A percentile compares a stretch with the other conserved stretches of the same genome.
Evolutionary conservation across 2,329 filamentous ascomycete genomes (phyloP).

Genomic region (Exophiala lecanii-corni): DNA sequence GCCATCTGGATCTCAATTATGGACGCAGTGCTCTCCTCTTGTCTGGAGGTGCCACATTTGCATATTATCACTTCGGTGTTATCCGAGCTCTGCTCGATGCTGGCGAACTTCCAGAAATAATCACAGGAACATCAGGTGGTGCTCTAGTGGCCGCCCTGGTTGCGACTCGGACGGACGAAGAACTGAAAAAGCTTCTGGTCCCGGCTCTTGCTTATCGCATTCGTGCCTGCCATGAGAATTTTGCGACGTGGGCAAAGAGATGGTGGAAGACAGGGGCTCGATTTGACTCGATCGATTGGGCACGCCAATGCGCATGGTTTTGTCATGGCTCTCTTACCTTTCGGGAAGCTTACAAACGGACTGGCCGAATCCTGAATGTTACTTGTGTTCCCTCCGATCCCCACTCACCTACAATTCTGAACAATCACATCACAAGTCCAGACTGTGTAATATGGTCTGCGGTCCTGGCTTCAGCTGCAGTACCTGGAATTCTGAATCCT

Average conservation of each 20-base stretch:
- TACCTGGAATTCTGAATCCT: conserved; percentile 92
- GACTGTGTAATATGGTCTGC: conserved; percentile 99
- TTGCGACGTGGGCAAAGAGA: conserved; percentile 69
- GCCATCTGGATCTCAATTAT: conserved; percentile 83
- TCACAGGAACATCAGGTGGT: conserved; percentile 92
- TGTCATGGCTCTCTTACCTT: conserved; percentile 89
- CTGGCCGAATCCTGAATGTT: conserved; percentile 90
- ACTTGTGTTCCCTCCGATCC: conserved; percentile 94
- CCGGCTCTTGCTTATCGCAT: conserved; percentile 83
- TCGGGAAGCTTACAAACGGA: conserved; percentile 87
- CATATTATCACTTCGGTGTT: conserved; percentile 95
- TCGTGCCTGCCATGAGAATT: conserved; percentile 74
- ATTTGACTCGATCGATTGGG: conserved; percentile 93
- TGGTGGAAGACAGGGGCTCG: conserved; percentile 93
- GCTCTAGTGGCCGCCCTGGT: conserved; percentile 83
- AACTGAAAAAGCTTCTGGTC: conserved; percentile 77
- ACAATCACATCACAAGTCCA: conserved; percentile 90
- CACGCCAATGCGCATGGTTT: conserved; percentile 80
- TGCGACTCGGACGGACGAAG: conserved; percentile 84
- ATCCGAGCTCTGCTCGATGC: conserved; percentile 85
- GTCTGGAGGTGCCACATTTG: conserved; percentile 88
- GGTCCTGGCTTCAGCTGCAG: conserved; percentile 87
- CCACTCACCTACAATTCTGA: conserved; percentile 84
- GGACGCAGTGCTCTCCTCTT: conserved; percentile 89
- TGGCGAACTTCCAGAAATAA: conserved; percentile 80